Evolutionary conservation across 768 basidiomycete species (phyloP), one percentile per base, ranked within the genome.

Genomic region (Leccinum ochraceum): DNA sequence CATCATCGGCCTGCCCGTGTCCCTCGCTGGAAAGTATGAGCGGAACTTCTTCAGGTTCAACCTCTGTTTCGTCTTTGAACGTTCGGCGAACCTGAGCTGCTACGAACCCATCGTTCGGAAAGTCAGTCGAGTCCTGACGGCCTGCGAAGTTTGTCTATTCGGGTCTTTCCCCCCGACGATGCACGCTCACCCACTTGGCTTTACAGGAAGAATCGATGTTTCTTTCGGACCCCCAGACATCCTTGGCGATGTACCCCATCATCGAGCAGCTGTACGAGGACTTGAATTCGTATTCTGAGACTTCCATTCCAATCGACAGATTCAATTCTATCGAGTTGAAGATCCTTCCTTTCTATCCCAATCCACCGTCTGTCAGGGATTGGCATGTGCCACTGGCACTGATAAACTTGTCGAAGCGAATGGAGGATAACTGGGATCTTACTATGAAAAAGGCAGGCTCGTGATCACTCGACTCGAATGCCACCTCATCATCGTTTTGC

Each of bases 251-350:
- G 34, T 84, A 89, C 69, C 84, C 89, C 16, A 92, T 98, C 55
- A 84, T 98, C 22, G 96, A 99, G 75, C 95, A 98, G 69, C 81
- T 99, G 2, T 98, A 95, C 66, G 95, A 98, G 69, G 97, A 99
- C 67, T 77, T 99, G 66, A 98, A 98, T 74, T 95, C 94, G 8
- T 98, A 96, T 76, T 94, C 94, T 1, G 96, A 98, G 76, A 95
- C 96, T 1, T 94, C 92, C 2, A 95, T 99, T 56, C 81, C 85
- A 2, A 87, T 98, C 64, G 92, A 97, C 73, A 83, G 85, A 49
- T 94, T 94, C 79, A 97, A 95, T 70, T 93, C 94, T 2, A 90
- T 98, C 58, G 95, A 98, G 70, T 75, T 99, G 65, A 95, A 96
- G 73, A 91, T 98, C 49, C 94, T 98, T 62, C 96, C 97, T 0